These are phyloP conservation scores for Chimonanthus praecox DNA, from an alignment of 164 flowering plant genomes.

Conservation along the genomic window DNA sequence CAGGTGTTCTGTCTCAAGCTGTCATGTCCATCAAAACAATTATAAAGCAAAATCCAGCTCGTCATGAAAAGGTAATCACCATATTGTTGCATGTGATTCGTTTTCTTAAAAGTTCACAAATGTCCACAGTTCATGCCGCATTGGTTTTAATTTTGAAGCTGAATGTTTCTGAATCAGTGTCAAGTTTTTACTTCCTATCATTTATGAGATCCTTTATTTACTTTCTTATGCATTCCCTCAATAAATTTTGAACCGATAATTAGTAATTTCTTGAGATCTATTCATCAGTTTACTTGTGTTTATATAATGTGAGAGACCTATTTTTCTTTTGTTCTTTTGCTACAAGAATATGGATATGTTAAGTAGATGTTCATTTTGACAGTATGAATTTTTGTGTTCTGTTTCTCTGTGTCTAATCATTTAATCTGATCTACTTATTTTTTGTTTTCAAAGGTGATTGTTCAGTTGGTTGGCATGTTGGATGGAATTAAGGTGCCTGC, in stretches of 20 bases:
- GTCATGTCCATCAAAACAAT: constrained; percentile 68
- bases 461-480: constrained; percentile 70
- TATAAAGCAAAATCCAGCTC: constrained; percentile 57
- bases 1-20: constrained; percentile 67
- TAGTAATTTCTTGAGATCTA: not conserved
- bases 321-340: not conserved
- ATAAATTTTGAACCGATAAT: not conserved
- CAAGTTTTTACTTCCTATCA: not conserved
- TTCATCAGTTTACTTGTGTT: not conserved
- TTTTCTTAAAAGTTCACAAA: not conserved
- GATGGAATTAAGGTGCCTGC: constrained; percentile 76
- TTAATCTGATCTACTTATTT: constrained; percentile 6
- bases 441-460: constrained; percentile 50
- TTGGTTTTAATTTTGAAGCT: no score
- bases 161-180: no score
- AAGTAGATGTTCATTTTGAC: not conserved
- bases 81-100: not conserved
- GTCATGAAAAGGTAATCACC: constrained; percentile 66
- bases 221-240: not conserved
- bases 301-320: not conserved
- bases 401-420: not conserved
- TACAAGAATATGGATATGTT: not conserved
- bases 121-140: not conserved
- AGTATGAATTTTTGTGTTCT: not conserved
- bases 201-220: not conserved